Evolutionary conservation across 805 yeast genomes (phyloP), one percentile per base, ranked within the genome.

Genomic region (Wickerhamomyces alni): DNA sequence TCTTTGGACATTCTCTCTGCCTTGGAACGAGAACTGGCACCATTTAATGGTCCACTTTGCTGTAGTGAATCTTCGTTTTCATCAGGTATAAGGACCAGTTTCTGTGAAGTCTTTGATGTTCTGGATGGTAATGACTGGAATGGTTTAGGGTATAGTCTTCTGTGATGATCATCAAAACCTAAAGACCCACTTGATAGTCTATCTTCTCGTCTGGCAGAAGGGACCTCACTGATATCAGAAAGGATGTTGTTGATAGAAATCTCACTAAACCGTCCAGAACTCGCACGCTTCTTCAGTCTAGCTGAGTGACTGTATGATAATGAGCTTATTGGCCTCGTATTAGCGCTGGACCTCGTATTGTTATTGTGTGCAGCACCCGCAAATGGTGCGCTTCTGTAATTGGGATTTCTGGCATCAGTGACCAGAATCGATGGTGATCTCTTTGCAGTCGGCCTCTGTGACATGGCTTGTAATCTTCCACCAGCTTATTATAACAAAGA

Each of bases 391-490:
- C 66, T 59, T 36, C 81, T 58, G 17, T 73, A 69, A 19, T 74
- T 71, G 5, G 74, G 59, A 44, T 77, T 72, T 44, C 98, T 69
- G 3, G 86, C 77, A 63, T 89, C 98, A 0, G 98, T 91, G 29
- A 89, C 98, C 41, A 89, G 70, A 54, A 89, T 89, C 2, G 96
- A 86, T 10, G 98, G 97, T 24, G 96, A 86, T 51, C 97, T 65
- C 52, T 85, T 86, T 12, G 95, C 87, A 6, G 85, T 80, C 4
- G 84, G 81, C 41, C 70, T 57, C 41, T 56, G 65, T 22, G 54
- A 38, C 52, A 48, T 52, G 5, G n/a, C n/a, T n/a, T n/a, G n/a
- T n/a, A n/a, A n/a, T n/a, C n/a, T n/a, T n/a, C n/a, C n/a, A n/a
- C n/a, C n/a, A n/a, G n/a, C n/a, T n/a, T n/a, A n/a, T n/a, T n/a